These are phyloP conservation scores for Zostera marina DNA, from an alignment of 116 monocot genomes.

Conservation along the genomic window DNA sequence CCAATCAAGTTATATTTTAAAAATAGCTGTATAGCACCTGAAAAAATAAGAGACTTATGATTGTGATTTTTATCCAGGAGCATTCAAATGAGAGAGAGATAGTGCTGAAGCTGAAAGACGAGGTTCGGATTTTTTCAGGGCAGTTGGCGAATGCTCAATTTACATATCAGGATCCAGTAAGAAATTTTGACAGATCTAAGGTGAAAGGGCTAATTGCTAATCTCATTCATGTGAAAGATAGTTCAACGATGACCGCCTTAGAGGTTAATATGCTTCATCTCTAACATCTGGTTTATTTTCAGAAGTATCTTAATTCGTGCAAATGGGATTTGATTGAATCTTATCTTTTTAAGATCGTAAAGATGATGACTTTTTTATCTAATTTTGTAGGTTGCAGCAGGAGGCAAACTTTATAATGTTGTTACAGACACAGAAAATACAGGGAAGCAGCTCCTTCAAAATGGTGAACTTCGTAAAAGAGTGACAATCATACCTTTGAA, in stretches of 20 bases:
- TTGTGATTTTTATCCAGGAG: conserved; percentile 28
- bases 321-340: background rate
- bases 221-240: conserved; percentile 76
- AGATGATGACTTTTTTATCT: background rate
- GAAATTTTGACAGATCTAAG: conserved; percentile 67
- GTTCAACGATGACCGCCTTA: conserved; percentile 60
- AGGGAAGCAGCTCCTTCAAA: conserved; percentile 74
- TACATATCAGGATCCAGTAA: conserved; percentile 62
- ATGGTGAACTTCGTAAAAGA: conserved; percentile 57
- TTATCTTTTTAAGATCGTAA: background rate
- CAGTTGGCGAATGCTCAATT: conserved; percentile 69
- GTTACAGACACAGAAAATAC: conserved; percentile 79
- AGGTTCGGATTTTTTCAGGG: conserved; percentile 55
- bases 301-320: background rate
- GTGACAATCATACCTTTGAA: conserved; percentile 89
- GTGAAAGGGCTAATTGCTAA: conserved; percentile 93
- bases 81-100: conserved; percentile 29
- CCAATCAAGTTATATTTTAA: no score
- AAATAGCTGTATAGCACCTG: no score
- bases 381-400: conserved; percentile 60
- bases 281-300: background rate
- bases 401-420: conserved; percentile 79
- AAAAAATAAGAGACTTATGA: background rate
- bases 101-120: conserved; percentile 64
- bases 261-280: conserved; percentile 34